Evolutionary conservation across 2,329 filamentous ascomycete genomes (phyloP), one percentile per base, ranked within the genome.

Genomic region (Fusarium torreyae): DNA sequence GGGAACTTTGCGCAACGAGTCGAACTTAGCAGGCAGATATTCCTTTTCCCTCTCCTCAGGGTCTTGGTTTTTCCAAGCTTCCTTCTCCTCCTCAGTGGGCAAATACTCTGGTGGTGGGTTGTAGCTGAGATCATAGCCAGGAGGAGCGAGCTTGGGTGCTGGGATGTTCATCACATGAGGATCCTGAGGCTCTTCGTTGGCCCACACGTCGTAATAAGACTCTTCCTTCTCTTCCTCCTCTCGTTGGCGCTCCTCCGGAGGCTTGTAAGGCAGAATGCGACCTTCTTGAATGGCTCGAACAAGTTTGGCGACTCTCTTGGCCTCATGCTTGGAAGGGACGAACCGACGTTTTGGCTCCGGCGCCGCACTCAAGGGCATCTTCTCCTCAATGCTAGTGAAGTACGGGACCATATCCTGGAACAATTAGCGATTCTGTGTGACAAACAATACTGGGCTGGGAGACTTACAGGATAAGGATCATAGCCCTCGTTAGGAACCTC

Each of bases 291-390:
- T 99, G 38, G 96, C 96, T 76, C 93, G 94, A 55, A 98, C 96
- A 75, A 99, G 90, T 83, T 99, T 98, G 89, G 98, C 97, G 52
- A 99, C 89, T 59, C 94, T 89, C 84, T 98, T 98, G 33, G 93
- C 92, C 81, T 99, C 96, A 79, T 99, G 94, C 81, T 98, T 98
- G 46, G 95, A 98, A 8, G 97, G 96, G 11, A 99, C 84, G 79
- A 98, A 99, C 74, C 96, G 91, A 69, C 96, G 88, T 83, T 99
- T 99, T 2, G 96, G 96, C 78, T 99, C 96, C 8, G 96, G 96
- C 1, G 96, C 96, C 45, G 94, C 91, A 77, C 94, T 98, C 59
- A 99, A 81, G 15, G 96, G 96, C 94, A 99, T 98, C 68, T 92
- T 90, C 81, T 99, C 96, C 77, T 92, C 87, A 74, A 94, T 91